Percentiles rank a stretch among this genome's conserved stretches.
Evolutionary conservation across 345 rosid species (phyloP).

Genomic region (Syzygium grande): DNA sequence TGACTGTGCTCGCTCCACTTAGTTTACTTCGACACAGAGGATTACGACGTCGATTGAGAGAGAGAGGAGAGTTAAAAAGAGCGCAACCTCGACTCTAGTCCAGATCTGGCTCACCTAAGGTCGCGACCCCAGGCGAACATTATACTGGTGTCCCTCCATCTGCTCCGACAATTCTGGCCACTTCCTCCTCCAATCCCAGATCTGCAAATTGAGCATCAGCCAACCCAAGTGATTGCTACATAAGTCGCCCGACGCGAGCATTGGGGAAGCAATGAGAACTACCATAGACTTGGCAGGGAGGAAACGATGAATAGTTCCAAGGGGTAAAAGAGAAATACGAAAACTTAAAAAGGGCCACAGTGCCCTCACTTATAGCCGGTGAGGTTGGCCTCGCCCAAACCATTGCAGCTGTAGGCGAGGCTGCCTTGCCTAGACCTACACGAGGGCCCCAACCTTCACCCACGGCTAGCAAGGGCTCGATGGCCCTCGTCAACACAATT

Average conservation of each 20-base stretch:
- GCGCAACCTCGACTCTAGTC: background rate
- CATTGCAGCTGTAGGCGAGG: background rate
- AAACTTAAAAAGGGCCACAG: background rate
- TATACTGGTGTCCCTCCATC: background rate
- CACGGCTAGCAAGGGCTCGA: background rate
- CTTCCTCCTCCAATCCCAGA: background rate
- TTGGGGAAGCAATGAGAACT: background rate
- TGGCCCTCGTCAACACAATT: background rate
- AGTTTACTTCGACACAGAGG: background rate
- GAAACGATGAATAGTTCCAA: background rate
- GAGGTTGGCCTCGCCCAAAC: background rate
- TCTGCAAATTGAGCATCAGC: background rate
- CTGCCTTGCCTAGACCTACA: background rate
- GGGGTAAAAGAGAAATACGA: background rate
- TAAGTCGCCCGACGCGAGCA: background rate
- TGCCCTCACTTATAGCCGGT: fast-evolving
- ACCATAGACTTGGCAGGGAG: background rate
- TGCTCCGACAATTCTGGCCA: background rate
- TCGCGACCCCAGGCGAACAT: fast-evolving
- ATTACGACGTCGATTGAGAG: background rate
- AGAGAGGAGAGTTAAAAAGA: background rate
- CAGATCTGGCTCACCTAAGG: background rate
- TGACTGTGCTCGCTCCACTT: background rate
- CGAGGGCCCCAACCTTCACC: too few relatives aligned
- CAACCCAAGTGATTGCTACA: background rate